phyloP scores from a whole-genome alignment of 2,329 filamentous ascomycete genomes.

The Aspergillus sp. region DNA sequence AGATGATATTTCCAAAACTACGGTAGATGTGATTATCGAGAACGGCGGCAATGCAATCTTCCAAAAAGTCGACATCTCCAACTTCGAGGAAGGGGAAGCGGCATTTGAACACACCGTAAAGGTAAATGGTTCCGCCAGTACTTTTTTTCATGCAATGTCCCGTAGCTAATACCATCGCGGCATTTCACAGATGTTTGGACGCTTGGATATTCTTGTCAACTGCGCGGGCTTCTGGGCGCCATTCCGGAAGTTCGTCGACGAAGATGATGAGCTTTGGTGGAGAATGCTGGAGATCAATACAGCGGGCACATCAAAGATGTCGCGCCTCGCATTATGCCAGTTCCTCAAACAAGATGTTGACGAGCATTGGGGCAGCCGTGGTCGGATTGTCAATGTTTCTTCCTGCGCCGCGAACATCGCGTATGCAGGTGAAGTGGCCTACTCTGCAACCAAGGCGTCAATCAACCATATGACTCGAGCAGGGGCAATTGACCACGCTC shows the following conservation, averaged over 20 bases:
- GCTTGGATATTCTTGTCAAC: background rate
- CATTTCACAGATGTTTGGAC: background rate
- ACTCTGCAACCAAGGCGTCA: background rate
- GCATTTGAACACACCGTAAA: background rate
- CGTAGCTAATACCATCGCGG: no score
- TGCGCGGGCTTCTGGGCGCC: background rate
- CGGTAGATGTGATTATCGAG: background rate
- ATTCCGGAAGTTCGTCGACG: background rate
- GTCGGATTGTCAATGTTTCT: background rate
- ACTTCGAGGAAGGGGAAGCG: background rate
- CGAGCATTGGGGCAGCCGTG: background rate
- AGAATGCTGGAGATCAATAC: background rate
- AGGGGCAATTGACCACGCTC: background rate
- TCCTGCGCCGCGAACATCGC: background rate
- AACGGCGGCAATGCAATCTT: background rate
- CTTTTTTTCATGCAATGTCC: background rate
- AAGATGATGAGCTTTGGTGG: background rate
- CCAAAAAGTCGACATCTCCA: background rate
- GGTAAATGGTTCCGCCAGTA: background rate
- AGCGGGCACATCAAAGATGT: background rate
- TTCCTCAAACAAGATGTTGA: background rate
- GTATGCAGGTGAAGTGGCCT: background rate
- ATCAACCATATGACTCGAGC: background rate
- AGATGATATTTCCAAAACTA: background rate
- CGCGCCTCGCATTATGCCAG: background rate